Evolutionary conservation across 2,329 filamentous ascomycete species (phyloP).

Genomic region (Colletotrichum sp.): DNA sequence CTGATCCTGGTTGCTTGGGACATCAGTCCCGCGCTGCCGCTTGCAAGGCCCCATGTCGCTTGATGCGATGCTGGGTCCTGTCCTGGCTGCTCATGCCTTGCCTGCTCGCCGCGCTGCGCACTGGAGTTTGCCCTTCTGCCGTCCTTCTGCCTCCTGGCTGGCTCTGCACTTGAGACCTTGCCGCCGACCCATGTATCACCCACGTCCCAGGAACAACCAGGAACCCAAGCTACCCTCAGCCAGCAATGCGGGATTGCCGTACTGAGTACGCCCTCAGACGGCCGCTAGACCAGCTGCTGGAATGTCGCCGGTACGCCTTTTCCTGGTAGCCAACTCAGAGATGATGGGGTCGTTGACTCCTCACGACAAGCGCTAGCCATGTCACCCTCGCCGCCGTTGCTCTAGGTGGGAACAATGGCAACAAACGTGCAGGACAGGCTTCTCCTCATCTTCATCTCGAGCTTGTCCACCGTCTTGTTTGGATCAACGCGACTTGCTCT

Average conservation of each 20-base stretch:
- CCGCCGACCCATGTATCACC: constrained; percentile 21
- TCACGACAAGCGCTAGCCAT: constrained; percentile 6
- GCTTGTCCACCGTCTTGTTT: not conserved
- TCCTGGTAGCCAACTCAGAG: not conserved
- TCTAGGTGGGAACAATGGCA: constrained; percentile 5
- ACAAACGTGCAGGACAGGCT: not conserved
- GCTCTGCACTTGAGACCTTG: constrained; percentile 9
- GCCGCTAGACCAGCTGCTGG: not conserved
- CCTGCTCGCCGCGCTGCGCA: not conserved
- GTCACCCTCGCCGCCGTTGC: constrained; percentile 3
- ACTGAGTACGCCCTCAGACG: not conserved
- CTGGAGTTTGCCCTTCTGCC: not conserved
- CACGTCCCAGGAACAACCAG: constrained; percentile 21
- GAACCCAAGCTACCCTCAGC: constrained; percentile 17
- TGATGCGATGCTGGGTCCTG: not conserved
- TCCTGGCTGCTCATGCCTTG: constrained; percentile 6
- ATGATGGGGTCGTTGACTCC: not conserved
- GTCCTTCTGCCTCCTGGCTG: not conserved
- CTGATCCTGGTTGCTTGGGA: constrained; percentile 11
- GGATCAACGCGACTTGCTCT: not conserved
- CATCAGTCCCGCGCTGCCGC: constrained; percentile 2
- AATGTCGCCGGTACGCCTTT: not conserved
- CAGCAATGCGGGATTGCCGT: constrained; percentile 1
- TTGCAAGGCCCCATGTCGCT: constrained; percentile 9
- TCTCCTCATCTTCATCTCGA: not conserved